Evolutionary conservation across 345 rosid genomes (phyloP).

Genomic region (Gossypium rotundifolium): DNA sequence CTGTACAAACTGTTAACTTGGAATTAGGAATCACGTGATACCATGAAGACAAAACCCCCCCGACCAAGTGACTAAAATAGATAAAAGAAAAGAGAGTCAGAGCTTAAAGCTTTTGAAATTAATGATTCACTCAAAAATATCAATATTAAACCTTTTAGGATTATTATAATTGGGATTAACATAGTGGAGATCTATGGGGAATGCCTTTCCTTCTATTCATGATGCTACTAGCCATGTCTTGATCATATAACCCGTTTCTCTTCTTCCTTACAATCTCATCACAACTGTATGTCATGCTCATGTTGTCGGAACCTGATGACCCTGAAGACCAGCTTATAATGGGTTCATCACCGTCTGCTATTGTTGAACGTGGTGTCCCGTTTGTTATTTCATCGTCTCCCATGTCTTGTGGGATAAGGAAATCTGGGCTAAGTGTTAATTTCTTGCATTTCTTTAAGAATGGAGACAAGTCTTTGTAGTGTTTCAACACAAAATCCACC

Average conservation of each 20-base stretch:
- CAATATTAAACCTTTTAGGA: neutral
- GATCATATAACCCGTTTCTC: constrained; percentile 57
- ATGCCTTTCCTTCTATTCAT: constrained; percentile 83
- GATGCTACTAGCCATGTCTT: constrained; percentile 55
- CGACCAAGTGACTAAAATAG: constrained; percentile 46
- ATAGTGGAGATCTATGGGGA: constrained; percentile 89
- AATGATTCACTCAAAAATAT: constrained; percentile 22
- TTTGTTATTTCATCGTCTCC: constrained; percentile 48
- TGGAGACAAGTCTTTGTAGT: constrained; percentile 61
- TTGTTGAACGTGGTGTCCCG: constrained; percentile 61
- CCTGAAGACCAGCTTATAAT: constrained; percentile 64
- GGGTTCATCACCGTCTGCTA: constrained; percentile 62
- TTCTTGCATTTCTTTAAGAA: constrained; percentile 58
- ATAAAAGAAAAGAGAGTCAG: neutral
- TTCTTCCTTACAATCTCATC: constrained; percentile 60
- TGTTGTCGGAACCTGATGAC: constrained; percentile 25
- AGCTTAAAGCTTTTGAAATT: constrained; percentile 15
- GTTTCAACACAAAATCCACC: constrained; percentile 90
- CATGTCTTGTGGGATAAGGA: constrained; percentile 74
- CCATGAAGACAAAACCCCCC: constrained; percentile 60
- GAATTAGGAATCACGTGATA: constrained; percentile 82
- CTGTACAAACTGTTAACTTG: constrained; percentile 24
- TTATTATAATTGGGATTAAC: constrained; percentile 29
- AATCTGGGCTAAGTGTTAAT: constrained; percentile 76
- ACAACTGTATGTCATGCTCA: constrained; percentile 24